phyloP scores from a whole-genome alignment of 2,329 filamentous ascomycete species.

The Neofusicoccum cordaticola region DNA sequence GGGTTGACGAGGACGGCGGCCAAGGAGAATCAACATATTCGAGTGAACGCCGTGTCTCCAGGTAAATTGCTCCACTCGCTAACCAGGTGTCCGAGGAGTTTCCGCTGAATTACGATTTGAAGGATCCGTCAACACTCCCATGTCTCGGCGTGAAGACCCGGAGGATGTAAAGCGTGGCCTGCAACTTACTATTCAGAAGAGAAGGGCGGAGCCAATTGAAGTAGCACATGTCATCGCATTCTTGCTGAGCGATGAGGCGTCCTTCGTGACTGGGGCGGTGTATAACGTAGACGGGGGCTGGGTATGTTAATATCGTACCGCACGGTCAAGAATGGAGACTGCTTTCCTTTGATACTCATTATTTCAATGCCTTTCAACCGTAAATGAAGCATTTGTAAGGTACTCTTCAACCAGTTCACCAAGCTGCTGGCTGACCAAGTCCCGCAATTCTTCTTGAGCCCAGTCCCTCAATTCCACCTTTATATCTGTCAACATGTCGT shows the following conservation, averaged over 20 bases:
- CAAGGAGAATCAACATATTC: constrained; percentile 35
- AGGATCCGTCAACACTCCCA: constrained; percentile 25
- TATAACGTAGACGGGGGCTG: constrained; percentile 42
- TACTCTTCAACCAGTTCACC: too few relatives aligned
- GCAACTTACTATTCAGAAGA: constrained; percentile 16
- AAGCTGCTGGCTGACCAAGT: too few relatives aligned
- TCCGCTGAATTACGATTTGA: background rate
- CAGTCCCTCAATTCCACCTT: too few relatives aligned
- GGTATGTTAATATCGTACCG: background rate
- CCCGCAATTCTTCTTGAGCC: too few relatives aligned
- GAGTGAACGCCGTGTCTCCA: constrained; percentile 42
- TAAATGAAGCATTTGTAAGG: too few relatives aligned
- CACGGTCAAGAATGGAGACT: background rate
- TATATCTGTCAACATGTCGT: too few relatives aligned
- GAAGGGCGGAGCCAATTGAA: constrained; percentile 25
- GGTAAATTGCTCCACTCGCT: constrained; percentile 21
- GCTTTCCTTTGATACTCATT: too few relatives aligned
- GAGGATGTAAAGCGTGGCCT: constrained; percentile 14
- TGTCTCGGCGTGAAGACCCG: constrained; percentile 19
- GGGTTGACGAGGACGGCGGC: constrained; percentile 34
- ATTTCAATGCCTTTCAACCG: too few relatives aligned
- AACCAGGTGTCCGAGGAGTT: background rate
- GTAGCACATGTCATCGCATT: constrained; percentile 41
- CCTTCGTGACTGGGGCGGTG: constrained; percentile 42
- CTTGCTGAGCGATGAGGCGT: constrained; percentile 42